Evolutionary conservation across 2,329 filamentous ascomycete species (phyloP), one percentile per base, ranked within the genome.

Genomic region (Stylonectria norvegica): DNA sequence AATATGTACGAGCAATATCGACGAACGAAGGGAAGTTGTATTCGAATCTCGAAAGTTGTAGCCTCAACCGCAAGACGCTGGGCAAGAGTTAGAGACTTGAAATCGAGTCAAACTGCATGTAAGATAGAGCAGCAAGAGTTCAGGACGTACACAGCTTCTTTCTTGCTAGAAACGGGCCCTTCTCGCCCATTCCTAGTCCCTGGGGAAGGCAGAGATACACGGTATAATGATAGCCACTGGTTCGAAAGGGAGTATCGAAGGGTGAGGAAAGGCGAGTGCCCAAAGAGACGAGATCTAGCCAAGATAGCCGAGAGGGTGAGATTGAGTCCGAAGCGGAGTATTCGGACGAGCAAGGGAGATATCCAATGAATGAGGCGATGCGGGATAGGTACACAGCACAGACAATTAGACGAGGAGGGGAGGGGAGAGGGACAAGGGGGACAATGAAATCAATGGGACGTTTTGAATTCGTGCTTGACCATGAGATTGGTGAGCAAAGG

Each of bases 141-240:
- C 39, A 32, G 36, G 44, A 44, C 47, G 46, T 38, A 55, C 45
- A 43, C 38, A 34, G 48, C 43, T 55, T 53, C 35, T 46, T 44
- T 52, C 28, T 50, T 44, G 36, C 40, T 51, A 36, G 36, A 41
- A 22, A 36, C 34, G 34, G 35, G 32, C 31, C 48, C 42, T 47
- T 38, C 35, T 52, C 36, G 44, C 47, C 55, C 52, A 56, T 56
- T 43, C 50, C 50, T 51, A 36, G 32, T 38, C 41, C 39, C 17
- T 36, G 38, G 30, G 36, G 34, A 38, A 47, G 38, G 42, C 47
- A 40, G 43, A 18, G 31, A 42, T 34, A 42, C 40, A 46, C 43
- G 31, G 43, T n/a, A n/a, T n/a, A n/a, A n/a, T n/a, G n/a, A n/a
- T n/a, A n/a, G n/a, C n/a, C n/a, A n/a, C n/a, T n/a, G n/a, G n/a